Conservation (phyloP, 306 rosid species). For the Betula pendula region DNA sequence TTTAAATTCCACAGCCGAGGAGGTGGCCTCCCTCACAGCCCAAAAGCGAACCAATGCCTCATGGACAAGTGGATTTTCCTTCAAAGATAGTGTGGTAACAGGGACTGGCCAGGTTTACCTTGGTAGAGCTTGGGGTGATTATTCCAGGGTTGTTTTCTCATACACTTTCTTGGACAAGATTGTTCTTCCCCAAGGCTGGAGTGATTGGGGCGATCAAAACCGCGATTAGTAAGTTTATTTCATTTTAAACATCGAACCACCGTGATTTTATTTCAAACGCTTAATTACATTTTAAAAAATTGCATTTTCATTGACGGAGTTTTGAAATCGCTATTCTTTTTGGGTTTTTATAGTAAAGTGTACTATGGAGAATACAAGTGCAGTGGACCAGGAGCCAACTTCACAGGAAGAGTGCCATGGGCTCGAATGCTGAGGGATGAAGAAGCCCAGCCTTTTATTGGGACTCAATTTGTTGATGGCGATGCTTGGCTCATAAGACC, state of each 20-base stretch:
- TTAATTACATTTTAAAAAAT: no score
- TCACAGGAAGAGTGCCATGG: slow-evolving; percentile 63
- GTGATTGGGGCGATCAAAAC: slow-evolving; percentile 65
- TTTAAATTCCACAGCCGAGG: slow-evolving; percentile 54
- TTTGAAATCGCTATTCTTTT: neutral
- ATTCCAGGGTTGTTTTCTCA: slow-evolving; percentile 71
- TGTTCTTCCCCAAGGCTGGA: slow-evolving; percentile 68
- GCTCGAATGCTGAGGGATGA: slow-evolving; percentile 48
- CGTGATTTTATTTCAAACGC: no score
- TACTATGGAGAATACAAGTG: slow-evolving; percentile 78
- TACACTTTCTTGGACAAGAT: slow-evolving; percentile 64
- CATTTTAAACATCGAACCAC: neutral
- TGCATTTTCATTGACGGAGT: no score
- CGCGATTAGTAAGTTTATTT: slow-evolving; percentile 50
- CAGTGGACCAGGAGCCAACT: slow-evolving; percentile 76
- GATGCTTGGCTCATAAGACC: slow-evolving; percentile 56
- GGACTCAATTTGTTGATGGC: slow-evolving; percentile 56
- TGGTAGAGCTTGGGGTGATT: slow-evolving; percentile 86
- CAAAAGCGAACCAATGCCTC: slow-evolving; percentile 58
- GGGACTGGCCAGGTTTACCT: slow-evolving; percentile 67
- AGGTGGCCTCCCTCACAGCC: slow-evolving; percentile 65
- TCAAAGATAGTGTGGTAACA: slow-evolving; percentile 47
- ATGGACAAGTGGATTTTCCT: slow-evolving; percentile 70
- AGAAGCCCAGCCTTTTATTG: slow-evolving; percentile 64
- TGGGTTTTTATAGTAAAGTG: slow-evolving; percentile 40